Evolutionary conservation across 2,329 filamentous ascomycete species (phyloP).

Genomic region (Cladosporium cucumerinum): DNA sequence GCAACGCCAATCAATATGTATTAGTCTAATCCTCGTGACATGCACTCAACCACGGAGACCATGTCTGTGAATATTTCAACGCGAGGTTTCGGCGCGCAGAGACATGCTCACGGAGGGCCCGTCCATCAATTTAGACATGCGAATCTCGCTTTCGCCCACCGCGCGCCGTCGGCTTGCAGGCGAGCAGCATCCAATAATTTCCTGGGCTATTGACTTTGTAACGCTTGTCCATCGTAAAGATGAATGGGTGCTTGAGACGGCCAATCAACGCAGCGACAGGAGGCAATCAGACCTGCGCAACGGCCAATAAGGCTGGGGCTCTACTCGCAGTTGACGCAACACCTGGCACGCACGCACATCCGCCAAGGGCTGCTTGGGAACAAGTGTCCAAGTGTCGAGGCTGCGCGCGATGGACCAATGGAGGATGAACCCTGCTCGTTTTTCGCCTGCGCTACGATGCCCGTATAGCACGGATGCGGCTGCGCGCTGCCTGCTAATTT

Average conservation of each 20-base stretch:
- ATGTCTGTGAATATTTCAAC: neutral
- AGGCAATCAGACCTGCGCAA: conserved; percentile 5
- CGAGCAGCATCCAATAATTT: conserved; percentile 10
- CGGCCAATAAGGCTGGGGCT: conserved; percentile 16
- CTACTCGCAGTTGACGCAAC: conserved; percentile 9
- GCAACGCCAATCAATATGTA: neutral
- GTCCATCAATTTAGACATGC: neutral
- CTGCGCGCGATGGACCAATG: conserved; percentile 9
- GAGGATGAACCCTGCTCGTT: conserved; percentile 7
- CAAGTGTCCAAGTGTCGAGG: conserved; percentile 8
- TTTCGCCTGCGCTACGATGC: conserved; percentile 3
- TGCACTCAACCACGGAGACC: neutral
- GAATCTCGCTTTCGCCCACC: conserved; percentile 10
- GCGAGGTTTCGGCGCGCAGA: conserved; percentile 3
- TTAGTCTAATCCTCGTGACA: conserved; percentile 8
- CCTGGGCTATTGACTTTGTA: conserved; percentile 15
- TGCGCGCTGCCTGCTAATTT: neutral
- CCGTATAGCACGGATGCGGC: conserved; percentile 6
- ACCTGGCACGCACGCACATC: conserved; percentile 5
- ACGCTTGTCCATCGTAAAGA: conserved; percentile 15
- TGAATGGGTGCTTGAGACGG: conserved; percentile 1
- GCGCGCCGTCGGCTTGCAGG: conserved; percentile 8
- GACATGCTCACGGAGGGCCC: neutral
- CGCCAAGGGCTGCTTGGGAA: conserved; percentile 8
- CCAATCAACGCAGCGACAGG: conserved; percentile 4